Evolutionary conservation across 495 filamentous ascomycete genomes (phyloP).

Genomic region (Extremus antarcticus): DNA sequence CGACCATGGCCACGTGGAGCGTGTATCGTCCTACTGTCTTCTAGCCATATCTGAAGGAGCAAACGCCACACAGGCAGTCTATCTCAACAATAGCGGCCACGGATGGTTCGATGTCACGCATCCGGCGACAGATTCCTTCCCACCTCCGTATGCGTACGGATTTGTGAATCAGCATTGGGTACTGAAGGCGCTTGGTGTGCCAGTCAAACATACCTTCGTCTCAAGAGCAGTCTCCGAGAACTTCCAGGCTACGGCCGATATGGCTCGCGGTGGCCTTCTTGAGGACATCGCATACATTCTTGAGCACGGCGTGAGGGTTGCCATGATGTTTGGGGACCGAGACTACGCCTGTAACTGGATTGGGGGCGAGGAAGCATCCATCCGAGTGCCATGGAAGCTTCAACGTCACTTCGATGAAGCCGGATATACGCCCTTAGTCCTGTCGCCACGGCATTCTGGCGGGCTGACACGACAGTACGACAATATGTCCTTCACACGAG

Average conservation of each 20-base stretch:
- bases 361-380: conserved; percentile 24
- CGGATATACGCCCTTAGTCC: conserved; percentile 3
- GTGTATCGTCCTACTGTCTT: conserved; percentile 29
- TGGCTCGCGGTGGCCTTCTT: conserved; percentile 11
- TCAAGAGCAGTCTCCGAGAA: background rate
- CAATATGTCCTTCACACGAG: conserved; percentile 24
- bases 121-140: conserved; percentile 8
- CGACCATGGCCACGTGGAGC: conserved; percentile 17
- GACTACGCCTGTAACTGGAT: conserved; percentile 29
- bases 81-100: background rate
- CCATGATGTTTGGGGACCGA: conserved; percentile 27
- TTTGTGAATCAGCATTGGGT: conserved; percentile 25
- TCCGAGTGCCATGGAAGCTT: conserved; percentile 1
- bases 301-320: conserved; percentile 19
- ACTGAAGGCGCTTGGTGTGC: conserved; percentile 24
- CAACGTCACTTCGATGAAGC: background rate
- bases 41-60: conserved; percentile 32
- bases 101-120: conserved; percentile 24
- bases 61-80: background rate
- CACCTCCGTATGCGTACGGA: conserved; percentile 14
- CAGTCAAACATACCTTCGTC: conserved; percentile 13
- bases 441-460: background rate
- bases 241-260: conserved; percentile 20
- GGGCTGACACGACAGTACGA: conserved; percentile 24
- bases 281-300: conserved; percentile 23